A percentile compares a stretch with the other conserved stretches of the same genome.
Evolutionary conservation across 495 filamentous ascomycete genomes (phyloP).

Genomic region (Halenospora varia): DNA sequence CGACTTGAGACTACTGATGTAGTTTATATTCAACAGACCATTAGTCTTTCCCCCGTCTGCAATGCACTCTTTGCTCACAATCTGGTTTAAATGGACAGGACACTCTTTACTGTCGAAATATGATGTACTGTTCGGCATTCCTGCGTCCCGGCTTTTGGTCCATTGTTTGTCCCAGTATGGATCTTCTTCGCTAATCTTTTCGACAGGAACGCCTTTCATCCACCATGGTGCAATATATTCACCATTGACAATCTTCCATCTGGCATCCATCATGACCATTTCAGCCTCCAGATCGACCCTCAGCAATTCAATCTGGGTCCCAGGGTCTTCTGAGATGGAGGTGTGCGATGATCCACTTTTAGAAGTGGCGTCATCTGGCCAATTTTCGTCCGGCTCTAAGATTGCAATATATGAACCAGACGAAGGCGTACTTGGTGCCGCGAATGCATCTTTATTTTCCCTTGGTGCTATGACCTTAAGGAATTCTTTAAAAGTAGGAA

Average conservation of each 20-base stretch:
- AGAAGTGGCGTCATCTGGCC: background rate
- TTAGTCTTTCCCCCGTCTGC: background rate
- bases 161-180: background rate
- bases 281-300: background rate
- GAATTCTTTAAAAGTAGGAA: background rate
- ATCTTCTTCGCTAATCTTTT: background rate
- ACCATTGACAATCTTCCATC: background rate
- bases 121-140: background rate
- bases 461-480: background rate
- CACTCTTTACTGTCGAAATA: background rate
- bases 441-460: background rate
- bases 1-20: background rate
- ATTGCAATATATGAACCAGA: background rate
- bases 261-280: background rate
- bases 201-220: background rate
- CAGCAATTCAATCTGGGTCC: background rate
- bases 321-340: background rate
- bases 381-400: background rate
- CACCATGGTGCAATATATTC: background rate
- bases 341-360: background rate
- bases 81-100: background rate
- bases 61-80: background rate
- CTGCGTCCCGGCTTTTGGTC: background rate
- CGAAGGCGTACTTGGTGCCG: background rate
- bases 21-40: background rate